These are phyloP conservation scores for Leptosphaerulina australis DNA, from an alignment of 2,329 filamentous ascomycete genomes.

Conservation along the genomic window DNA sequence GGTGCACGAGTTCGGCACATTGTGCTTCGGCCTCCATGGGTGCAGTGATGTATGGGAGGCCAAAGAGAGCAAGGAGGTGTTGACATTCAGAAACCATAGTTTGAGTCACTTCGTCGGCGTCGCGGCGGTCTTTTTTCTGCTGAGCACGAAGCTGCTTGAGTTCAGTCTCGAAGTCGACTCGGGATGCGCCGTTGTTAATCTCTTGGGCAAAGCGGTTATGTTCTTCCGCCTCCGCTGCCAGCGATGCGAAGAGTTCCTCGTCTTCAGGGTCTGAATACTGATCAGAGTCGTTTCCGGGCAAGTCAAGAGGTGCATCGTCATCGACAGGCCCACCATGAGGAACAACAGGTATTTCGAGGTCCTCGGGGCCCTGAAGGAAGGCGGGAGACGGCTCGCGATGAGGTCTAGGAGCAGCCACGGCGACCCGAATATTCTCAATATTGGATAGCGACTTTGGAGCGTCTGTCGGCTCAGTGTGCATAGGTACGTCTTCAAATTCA, in stretches of 20 bases:
- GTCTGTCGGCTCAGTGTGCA: conserved; percentile 18
- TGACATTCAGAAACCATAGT: conserved; percentile 97
- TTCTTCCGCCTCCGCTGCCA: conserved; percentile 90
- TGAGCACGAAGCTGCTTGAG: conserved; percentile 86
- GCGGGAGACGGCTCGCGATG: conserved; percentile 33
- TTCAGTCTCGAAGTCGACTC: conserved; percentile 83
- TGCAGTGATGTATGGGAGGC: conserved; percentile 93
- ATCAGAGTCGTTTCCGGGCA: conserved; percentile 42
- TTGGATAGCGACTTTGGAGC: conserved; percentile 52
- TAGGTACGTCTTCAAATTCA: conserved; percentile 59
- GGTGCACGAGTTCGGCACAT: conserved; percentile 84
- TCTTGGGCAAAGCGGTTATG: conserved; percentile 90
- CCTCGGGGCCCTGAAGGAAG: conserved; percentile 34
- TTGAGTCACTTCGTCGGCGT: conserved; percentile 95
- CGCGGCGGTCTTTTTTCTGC: conserved; percentile 93
- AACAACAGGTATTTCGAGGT: conserved; percentile 38
- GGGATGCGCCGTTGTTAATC: conserved; percentile 73
- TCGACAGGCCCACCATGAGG: conserved; percentile 42
- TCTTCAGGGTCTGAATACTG: conserved; percentile 83
- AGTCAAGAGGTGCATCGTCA: conserved; percentile 33
- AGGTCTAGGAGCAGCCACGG: conserved; percentile 22
- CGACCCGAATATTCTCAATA: conserved; percentile 57
- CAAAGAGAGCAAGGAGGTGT: conserved; percentile 85
- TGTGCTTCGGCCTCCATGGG: conserved; percentile 99
- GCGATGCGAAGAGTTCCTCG: conserved; percentile 82